These are phyloP conservation scores for Rhodotorula sp. DNA, from an alignment of 1,284 basidiomycete species.

Conservation along the genomic window DNA sequence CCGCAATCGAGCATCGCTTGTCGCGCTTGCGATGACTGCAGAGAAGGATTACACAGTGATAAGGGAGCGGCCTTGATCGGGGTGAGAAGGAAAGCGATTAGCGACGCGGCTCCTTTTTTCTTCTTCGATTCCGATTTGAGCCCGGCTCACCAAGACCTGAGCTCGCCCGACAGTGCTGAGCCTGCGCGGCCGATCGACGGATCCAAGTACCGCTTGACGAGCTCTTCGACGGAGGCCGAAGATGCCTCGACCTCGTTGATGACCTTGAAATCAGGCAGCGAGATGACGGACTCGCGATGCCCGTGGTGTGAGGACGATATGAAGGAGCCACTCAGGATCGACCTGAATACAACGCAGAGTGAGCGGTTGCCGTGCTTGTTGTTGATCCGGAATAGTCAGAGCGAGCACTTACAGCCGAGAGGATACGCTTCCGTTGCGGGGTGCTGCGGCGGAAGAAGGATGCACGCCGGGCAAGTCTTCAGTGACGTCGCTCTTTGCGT, in stretches of 20 bases:
- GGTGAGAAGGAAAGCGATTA: not conserved
- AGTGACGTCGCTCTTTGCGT: not conserved
- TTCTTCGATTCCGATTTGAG: not conserved
- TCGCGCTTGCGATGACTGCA: slow-evolving; percentile 90
- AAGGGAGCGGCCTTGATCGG: slow-evolving; percentile 58
- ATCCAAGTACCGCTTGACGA: slow-evolving; percentile 65
- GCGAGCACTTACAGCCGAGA: not conserved
- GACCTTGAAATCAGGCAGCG: slow-evolving; percentile 86
- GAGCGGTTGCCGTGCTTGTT: no score
- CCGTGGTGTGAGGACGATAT: slow-evolving; percentile 57
- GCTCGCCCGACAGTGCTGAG: not conserved
- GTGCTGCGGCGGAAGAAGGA: not conserved
- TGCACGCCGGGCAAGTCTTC: slow-evolving; percentile 8
- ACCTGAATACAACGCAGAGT: slow-evolving; percentile 48
- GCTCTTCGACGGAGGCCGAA: slow-evolving; percentile 62
- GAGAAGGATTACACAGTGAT: slow-evolving; percentile 68
- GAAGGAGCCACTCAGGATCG: slow-evolving; percentile 79
- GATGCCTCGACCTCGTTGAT: slow-evolving; percentile 27
- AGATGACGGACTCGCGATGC: slow-evolving; percentile 63
- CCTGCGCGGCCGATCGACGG: slow-evolving; percentile 58
- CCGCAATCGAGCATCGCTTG: slow-evolving; percentile 81
- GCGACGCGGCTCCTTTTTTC: slow-evolving; percentile 11
- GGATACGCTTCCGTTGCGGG: not conserved
- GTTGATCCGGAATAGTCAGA: not conserved
- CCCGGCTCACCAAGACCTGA: slow-evolving; percentile 18